These are phyloP conservation scores for Endocladia muricata DNA, from an alignment of 31 red algal species.

Conservation along the genomic window DNA sequence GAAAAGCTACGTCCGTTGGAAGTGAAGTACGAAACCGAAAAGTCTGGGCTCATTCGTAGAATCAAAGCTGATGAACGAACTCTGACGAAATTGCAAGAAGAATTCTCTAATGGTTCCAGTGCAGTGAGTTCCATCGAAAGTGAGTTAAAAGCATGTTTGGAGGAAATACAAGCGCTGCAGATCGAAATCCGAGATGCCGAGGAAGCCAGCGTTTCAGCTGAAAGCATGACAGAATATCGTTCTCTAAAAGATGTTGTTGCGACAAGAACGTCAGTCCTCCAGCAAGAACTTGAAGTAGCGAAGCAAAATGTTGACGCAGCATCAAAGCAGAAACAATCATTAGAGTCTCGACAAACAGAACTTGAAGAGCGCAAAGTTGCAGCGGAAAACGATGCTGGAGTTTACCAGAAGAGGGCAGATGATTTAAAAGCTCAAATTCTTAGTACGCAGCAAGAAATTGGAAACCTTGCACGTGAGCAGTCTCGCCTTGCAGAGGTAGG, in stretches of 20 bases:
- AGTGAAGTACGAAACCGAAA: slow-evolving; percentile 49
- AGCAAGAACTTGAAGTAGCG: slow-evolving; percentile 62
- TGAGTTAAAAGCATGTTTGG: slow-evolving; percentile 28
- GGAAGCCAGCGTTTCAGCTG: slow-evolving; percentile 52
- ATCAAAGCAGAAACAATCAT: slow-evolving; percentile 36
- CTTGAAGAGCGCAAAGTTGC: slow-evolving; percentile 25
- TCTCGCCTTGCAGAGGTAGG: slow-evolving; percentile 32
- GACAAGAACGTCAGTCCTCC: slow-evolving; percentile 59
- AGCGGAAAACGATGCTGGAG: slow-evolving; percentile 21
- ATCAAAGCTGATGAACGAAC: slow-evolving; percentile 56
- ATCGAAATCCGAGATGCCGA: slow-evolving; percentile 57
- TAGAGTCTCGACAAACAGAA: slow-evolving; percentile 29
- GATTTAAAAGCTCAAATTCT: slow-evolving; percentile 22
- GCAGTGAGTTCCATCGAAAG: slow-evolving; percentile 29
- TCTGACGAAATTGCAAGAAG: slow-evolving; percentile 28
- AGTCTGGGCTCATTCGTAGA: slow-evolving; percentile 39
- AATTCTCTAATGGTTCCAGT: slow-evolving; percentile 23
- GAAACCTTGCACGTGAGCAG: slow-evolving; percentile 6
- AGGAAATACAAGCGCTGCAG: slow-evolving; percentile 47
- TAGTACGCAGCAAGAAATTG: slow-evolving; percentile 22
- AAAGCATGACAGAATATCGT: slow-evolving; percentile 71
- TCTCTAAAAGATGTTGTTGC: slow-evolving; percentile 69
- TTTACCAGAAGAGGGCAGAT: slow-evolving; percentile 23
- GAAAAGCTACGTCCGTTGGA: slow-evolving; percentile 56
- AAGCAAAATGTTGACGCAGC: slow-evolving; percentile 36